A percentile compares a stretch with the other conserved stretches of the same genome.
Evolutionary conservation across 176 grass and related monocot species (phyloP).

Genomic region (Eremochloa ophiuroides): DNA sequence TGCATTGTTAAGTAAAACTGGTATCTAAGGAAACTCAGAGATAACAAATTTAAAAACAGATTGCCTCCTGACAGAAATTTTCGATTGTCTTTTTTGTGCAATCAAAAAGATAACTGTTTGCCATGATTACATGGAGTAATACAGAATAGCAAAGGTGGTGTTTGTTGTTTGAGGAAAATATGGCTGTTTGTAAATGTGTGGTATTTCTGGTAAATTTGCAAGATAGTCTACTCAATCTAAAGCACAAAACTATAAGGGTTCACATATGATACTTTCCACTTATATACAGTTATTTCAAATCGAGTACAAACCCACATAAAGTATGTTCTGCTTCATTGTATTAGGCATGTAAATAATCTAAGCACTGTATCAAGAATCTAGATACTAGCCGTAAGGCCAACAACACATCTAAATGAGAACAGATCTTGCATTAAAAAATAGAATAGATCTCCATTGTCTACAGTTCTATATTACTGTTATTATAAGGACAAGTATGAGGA

Average conservation of each 20-base stretch:
- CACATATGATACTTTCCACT: conserved; percentile 11
- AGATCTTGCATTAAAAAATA: too few species aligned
- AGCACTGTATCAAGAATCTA: background rate
- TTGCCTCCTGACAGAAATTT: background rate
- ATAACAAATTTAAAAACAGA: conserved; percentile 1
- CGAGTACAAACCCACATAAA: background rate
- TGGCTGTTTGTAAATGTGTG: background rate
- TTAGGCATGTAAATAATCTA: background rate
- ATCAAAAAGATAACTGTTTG: background rate
- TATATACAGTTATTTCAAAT: background rate
- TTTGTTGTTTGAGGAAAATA: background rate
- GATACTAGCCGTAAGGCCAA: background rate
- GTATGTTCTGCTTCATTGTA: background rate
- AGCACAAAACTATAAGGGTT: background rate
- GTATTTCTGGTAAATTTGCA: conserved; percentile 4
- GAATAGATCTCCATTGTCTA: background rate
- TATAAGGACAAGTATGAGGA: conserved; percentile 15
- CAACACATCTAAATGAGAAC: conserved; percentile 2
- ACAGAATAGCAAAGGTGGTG: background rate
- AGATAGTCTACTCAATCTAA: conserved; percentile 10
- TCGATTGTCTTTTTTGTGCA: background rate
- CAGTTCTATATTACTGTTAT: conserved; percentile 7
- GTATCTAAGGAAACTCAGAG: conserved; percentile 10
- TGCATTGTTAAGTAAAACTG: conserved; percentile 2
- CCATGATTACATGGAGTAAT: background rate